phyloP scores from a whole-genome alignment of 2,329 filamentous ascomycete species.

The Alternaria triticina region DNA sequence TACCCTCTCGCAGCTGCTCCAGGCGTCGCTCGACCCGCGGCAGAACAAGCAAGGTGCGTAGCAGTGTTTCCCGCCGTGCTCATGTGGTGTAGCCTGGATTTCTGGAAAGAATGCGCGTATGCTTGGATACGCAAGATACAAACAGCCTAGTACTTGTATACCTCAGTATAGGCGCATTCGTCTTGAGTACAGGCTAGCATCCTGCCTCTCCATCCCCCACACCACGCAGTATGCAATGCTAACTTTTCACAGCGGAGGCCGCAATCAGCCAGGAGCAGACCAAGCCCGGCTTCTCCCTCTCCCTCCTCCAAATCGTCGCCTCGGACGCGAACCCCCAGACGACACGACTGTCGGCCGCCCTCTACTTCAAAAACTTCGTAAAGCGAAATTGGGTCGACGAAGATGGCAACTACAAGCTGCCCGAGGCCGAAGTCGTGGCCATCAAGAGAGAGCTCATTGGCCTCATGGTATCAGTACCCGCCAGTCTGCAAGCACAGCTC shows the following conservation, averaged over 20 bases:
- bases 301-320: constrained; percentile 87
- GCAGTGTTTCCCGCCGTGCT: constrained; percentile 20
- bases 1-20: constrained; percentile 79
- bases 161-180: neutral
- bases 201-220: neutral
- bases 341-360: constrained; percentile 82
- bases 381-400: constrained; percentile 94
- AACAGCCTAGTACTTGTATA: neutral
- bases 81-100: neutral
- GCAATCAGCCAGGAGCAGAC: constrained; percentile 79
- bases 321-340: constrained; percentile 73
- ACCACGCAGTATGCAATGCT: constrained; percentile 12
- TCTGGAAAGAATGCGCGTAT: neutral
- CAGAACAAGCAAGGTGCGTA: constrained; percentile 86
- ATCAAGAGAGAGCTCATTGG: constrained; percentile 97
- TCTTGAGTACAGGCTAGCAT: neutral
- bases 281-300: constrained; percentile 85
- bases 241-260: constrained; percentile 70
- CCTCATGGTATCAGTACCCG: constrained; percentile 91
- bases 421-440: constrained; percentile 78
- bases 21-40: constrained; percentile 86
- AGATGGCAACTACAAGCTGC: constrained; percentile 90
- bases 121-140: neutral
- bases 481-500: constrained; percentile 88
- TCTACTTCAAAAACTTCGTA: constrained; percentile 99